Percentiles rank a stretch among this genome's conserved stretches.
Conservation (phyloP, 306 rosid species). For the Hylodesmum podocarpum region DNA sequence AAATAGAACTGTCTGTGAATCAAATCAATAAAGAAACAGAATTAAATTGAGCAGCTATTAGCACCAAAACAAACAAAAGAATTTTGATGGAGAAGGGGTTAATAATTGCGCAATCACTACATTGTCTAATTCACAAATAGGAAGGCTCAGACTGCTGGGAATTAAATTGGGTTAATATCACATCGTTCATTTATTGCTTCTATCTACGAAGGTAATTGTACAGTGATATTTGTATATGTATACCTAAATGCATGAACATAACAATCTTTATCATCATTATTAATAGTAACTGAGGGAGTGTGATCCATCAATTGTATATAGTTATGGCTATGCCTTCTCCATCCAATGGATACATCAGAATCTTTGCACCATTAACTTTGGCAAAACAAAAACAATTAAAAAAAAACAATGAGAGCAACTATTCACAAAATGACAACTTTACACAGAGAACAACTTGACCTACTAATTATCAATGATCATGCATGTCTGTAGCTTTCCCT, state of each 20-base stretch:
- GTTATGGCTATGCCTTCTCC: not conserved
- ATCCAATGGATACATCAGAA: not conserved
- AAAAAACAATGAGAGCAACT: not conserved
- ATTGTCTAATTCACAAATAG: not conserved
- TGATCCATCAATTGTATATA: not conserved
- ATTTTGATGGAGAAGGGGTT: too few relatives aligned
- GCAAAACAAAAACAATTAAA: not conserved
- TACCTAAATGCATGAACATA: not conserved
- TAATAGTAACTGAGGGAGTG: not conserved
- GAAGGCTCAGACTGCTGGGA: not conserved
- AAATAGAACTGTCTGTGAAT: too few relatives aligned
- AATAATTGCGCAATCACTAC: constrained; percentile 21
- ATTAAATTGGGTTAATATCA: constrained; percentile 16
- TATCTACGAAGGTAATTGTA: not conserved
- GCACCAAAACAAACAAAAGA: too few relatives aligned
- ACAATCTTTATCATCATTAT: not conserved
- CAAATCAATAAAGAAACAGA: too few relatives aligned
- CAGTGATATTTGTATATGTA: not conserved
- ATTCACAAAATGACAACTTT: not conserved
- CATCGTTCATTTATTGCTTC: constrained; percentile 20
- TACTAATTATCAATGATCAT: not conserved
- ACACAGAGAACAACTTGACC: not conserved
- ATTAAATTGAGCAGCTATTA: too few relatives aligned
- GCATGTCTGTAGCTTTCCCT: not conserved
- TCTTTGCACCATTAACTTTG: not conserved